These are phyloP conservation scores for Cyclotella kingstonii DNA, from an alignment of 108 stramenopile species.

Conservation along the genomic window DNA sequence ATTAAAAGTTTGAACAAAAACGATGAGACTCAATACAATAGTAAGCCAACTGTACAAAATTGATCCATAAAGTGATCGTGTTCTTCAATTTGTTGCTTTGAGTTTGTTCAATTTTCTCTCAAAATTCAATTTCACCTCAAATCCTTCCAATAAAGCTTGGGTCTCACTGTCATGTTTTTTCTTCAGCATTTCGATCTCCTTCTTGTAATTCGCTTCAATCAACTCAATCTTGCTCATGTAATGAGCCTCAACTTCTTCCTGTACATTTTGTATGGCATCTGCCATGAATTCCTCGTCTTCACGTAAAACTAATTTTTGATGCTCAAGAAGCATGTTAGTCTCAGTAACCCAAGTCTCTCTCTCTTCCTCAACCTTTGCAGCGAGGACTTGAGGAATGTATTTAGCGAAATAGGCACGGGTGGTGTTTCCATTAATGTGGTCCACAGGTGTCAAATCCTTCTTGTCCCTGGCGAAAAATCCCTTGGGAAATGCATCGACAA, in stretches of 20 bases:
- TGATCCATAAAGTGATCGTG: too few relatives aligned
- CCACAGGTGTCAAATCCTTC: conserved; percentile 31
- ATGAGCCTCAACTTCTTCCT: conserved; percentile 11
- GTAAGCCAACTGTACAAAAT: too few relatives aligned
- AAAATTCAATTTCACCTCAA: conserved; percentile 42
- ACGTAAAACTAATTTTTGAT: conserved; percentile 19
- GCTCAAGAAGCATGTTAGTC: conserved; percentile 1
- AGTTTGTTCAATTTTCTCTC: conserved; percentile 39
- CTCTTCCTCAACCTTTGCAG: conserved; percentile 39
- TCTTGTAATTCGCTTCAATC: conserved; percentile 22
- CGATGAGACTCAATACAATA: too few relatives aligned
- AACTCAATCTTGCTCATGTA: conserved; percentile 19
- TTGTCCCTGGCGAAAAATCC: conserved; percentile 37
- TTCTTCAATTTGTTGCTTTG: conserved; percentile 17
- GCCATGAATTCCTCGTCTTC: conserved; percentile 21
- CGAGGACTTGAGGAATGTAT: conserved; percentile 17
- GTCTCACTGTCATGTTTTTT: conserved; percentile 38
- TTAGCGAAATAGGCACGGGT: conserved; percentile 10
- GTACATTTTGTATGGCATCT: conserved; percentile 10
- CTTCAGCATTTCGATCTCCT: conserved; percentile 29
- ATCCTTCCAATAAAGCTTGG: conserved; percentile 37
- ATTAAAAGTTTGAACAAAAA: too few relatives aligned
- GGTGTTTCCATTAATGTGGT: conserved; percentile 32
- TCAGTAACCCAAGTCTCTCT: conserved; percentile 26
- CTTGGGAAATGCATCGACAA: conserved; percentile 37